Percentiles rank a stretch among this genome's conserved stretches.
Evolutionary conservation across 208 protist genomes (phyloP).

Genomic region (Trypanosoma cruzi): DNA sequence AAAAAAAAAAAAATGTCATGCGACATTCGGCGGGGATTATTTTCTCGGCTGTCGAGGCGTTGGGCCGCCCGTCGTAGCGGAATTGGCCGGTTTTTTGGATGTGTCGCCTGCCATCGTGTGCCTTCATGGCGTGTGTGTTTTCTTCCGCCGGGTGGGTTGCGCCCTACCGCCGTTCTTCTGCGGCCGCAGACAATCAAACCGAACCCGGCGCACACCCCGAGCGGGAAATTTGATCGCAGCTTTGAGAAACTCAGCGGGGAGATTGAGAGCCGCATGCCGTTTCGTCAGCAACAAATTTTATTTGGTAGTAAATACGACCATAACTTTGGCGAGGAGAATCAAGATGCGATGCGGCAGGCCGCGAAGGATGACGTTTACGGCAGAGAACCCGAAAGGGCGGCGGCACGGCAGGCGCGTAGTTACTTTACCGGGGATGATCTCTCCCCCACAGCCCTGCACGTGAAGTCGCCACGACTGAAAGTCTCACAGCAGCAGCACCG

Average conservation of each 20-base stretch:
- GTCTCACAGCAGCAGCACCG: slow-evolving; percentile 60
- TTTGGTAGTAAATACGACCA: slow-evolving; percentile 66
- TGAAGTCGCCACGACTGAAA: slow-evolving; percentile 66
- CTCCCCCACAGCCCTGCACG: slow-evolving; percentile 52
- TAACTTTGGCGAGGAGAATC: slow-evolving; percentile 58
- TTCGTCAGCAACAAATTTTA: slow-evolving; percentile 58
- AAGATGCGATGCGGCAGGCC: slow-evolving; percentile 50
- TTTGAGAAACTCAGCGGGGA: slow-evolving; percentile 82
- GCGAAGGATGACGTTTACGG: slow-evolving; percentile 71
- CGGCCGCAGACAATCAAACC: slow-evolving; percentile 77
- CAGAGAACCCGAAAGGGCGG: slow-evolving; percentile 51
- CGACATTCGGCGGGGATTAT: no score
- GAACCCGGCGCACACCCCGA: slow-evolving; percentile 65
- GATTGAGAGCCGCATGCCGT: slow-evolving; percentile 59
- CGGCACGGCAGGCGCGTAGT: slow-evolving; percentile 60
- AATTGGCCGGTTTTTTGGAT: neutral
- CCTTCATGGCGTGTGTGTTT: neutral
- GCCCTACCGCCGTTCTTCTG: slow-evolving; percentile 30
- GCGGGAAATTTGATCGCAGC: slow-evolving; percentile 75
- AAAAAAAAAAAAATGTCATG: no score
- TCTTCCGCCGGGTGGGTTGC: slow-evolving; percentile 15
- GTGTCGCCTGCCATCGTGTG: neutral
- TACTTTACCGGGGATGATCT: slow-evolving; percentile 72
- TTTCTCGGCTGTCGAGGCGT: no score
- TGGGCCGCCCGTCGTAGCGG: no score